Conservation (phyloP, 208 protist genomes). For the Tritrichomonas musculus region DNA sequence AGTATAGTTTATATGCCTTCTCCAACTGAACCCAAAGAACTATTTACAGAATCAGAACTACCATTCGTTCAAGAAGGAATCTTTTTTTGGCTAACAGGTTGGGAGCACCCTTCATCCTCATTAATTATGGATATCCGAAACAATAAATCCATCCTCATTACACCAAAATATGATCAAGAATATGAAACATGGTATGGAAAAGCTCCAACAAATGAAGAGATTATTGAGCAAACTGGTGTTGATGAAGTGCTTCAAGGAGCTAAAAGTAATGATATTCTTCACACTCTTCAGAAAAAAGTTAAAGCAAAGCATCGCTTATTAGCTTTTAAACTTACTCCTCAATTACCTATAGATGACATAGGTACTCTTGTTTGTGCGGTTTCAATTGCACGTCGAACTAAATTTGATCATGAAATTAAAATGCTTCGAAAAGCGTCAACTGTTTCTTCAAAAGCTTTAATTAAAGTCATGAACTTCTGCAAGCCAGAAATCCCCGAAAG, state of each 20-base stretch:
- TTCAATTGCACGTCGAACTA: neutral
- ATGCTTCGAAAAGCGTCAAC: neutral
- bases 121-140: neutral
- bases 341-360: neutral
- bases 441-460: conserved; percentile 26
- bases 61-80: neutral
- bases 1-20: no score
- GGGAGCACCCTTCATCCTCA: neutral
- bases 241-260: neutral
- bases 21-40: no score
- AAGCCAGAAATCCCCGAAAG: conserved; percentile 28
- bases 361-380: neutral
- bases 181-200: neutral
- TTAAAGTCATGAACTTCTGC: conserved; percentile 40
- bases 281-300: no score
- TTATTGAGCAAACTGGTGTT: neutral
- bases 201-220: neutral
- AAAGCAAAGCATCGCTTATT: no score
- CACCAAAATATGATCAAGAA: neutral
- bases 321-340: no score
- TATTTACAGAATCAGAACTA: no score
- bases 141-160: neutral
- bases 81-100: neutral
- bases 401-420: conserved; percentile 27
- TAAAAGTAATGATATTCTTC: no score